Conservation (phyloP, 805 yeast species). For the Ogataea salicorniae region DNA sequence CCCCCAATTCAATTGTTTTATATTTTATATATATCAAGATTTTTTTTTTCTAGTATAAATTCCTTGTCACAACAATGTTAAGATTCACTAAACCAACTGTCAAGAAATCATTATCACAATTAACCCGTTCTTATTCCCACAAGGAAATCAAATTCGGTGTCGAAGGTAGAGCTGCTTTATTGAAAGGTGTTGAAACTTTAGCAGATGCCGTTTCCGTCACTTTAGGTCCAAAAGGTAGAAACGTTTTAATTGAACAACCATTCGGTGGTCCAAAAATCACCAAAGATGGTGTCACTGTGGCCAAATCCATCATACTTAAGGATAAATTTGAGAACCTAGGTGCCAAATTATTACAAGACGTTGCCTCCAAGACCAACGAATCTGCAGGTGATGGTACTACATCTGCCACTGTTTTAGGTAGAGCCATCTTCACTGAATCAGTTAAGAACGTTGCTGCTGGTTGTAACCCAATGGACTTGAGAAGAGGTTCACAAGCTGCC, state of each 20-base stretch:
- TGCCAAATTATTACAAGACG: slow-evolving; percentile 91
- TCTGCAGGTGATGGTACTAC: slow-evolving; percentile 99
- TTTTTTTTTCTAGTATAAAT: no score
- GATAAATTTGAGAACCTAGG: slow-evolving; percentile 97
- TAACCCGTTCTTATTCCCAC: slow-evolving; percentile 57
- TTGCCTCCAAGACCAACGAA: slow-evolving; percentile 95
- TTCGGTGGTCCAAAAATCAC: slow-evolving; percentile 98
- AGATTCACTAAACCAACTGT: slow-evolving; percentile 43
- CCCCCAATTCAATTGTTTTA: no score
- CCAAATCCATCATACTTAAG: slow-evolving; percentile 71
- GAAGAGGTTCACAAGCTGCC: slow-evolving; percentile 96
- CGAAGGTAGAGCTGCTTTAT: slow-evolving; percentile 91
- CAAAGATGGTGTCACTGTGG: slow-evolving; percentile 98
- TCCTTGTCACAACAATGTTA: slow-evolving; percentile 33
- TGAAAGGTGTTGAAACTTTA: slow-evolving; percentile 89
- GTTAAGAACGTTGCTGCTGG: slow-evolving; percentile 98
- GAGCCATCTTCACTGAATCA: slow-evolving; percentile 90
- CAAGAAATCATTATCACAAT: slow-evolving; percentile 34
- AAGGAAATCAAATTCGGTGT: slow-evolving; percentile 96
- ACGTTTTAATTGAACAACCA: slow-evolving; percentile 92
- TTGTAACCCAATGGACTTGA: slow-evolving; percentile 96
- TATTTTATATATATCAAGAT: no score
- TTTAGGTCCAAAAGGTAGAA: slow-evolving; percentile 96
- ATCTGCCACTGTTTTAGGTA: slow-evolving; percentile 92
- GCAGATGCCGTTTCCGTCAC: slow-evolving; percentile 97